phyloP scores from a whole-genome alignment of 2,329 filamentous ascomycete species.

The Xylariaceae sp. region DNA sequence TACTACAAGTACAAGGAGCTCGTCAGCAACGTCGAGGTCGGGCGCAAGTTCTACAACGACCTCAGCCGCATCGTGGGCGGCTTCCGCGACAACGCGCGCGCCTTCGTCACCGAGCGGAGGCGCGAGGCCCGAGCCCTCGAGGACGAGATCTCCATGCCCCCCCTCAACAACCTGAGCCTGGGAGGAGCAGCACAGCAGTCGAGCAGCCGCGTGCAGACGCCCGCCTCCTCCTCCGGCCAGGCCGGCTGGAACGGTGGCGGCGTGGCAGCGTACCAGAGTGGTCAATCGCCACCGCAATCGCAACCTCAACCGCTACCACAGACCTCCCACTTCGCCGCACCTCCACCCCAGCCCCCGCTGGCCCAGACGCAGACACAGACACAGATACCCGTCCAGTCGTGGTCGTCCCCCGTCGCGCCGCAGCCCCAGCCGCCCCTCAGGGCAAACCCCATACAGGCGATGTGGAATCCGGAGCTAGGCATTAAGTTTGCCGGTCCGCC shows the following conservation, averaged over 20 bases:
- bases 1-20: slow-evolving; percentile 98
- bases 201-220: slow-evolving; percentile 22
- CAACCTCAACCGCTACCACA: slow-evolving; percentile 35
- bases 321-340: neutral
- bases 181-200: slow-evolving; percentile 38
- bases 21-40: slow-evolving; percentile 85
- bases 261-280: neutral
- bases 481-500: slow-evolving; percentile 70
- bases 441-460: slow-evolving; percentile 44
- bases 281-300: slow-evolving; percentile 2
- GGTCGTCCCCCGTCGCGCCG: slow-evolving; percentile 52
- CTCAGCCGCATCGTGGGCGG: slow-evolving; percentile 80
- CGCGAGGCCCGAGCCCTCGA: slow-evolving; percentile 74
- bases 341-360: slow-evolving; percentile 46
- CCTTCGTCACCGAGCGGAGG: slow-evolving; percentile 79
- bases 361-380: too few species aligned
- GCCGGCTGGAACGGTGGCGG: neutral
- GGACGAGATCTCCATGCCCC: slow-evolving; percentile 39
- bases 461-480: slow-evolving; percentile 81
- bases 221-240: too few species aligned
- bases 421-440: slow-evolving; percentile 45
- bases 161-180: slow-evolving; percentile 32
- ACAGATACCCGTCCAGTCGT: slow-evolving; percentile 56
- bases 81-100: slow-evolving; percentile 76
- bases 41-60: slow-evolving; percentile 96